Evolutionary conservation across 2,329 filamentous ascomycete species (phyloP), one percentile per base, ranked within the genome.

Genomic region (Colletotrichum lindemuthianum): DNA sequence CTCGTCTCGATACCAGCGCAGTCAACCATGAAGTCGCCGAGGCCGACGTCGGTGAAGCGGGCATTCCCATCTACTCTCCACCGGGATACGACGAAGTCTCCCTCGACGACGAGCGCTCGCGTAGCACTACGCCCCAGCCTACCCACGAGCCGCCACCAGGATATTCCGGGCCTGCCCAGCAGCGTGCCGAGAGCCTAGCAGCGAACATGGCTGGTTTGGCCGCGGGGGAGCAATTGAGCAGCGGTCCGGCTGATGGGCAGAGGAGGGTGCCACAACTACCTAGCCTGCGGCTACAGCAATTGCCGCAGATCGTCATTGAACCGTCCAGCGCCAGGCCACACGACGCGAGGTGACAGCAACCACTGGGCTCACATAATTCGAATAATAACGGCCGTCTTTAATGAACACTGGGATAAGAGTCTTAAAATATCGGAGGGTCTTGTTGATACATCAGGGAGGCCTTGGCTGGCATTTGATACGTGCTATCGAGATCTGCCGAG

Each of bases 281-380:
- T 2, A 86, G 82, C 68, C 69, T 88, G 68, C 78, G 80, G 51
- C 76, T 88, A 37, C 70, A 73, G 15, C 72, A 72, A 34, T 73
- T 89, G 33, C 87, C 87, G 3, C 81, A 83, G 68, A 89, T 89
- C 70, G 81, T 88, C 33, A 82, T 88, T 51, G 83, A 88, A 70
- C 83, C 84, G n/a, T 83, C 80, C 32, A 81, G 77, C 43, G 67
- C 67, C 37, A 65, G 60, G 34, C 60, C 67, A 36, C 50, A 53
- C 13, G 65, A 67, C 34, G 66, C 63, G 36, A 66, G 63, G 53
- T 66, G 53, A 50, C 40, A 8, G 24, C 6, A 24, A n/a, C 9
- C 6, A 11, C 45, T 33, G 36, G 36, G 33, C 13, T 41, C 24
- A 51, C n/a, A 37, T 24, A 40, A 51, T 12, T 13, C 44, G 44